These are phyloP conservation scores for Tylopilus sp. DNA, from an alignment of 1,284 basidiomycete species.

Conservation along the genomic window DNA sequence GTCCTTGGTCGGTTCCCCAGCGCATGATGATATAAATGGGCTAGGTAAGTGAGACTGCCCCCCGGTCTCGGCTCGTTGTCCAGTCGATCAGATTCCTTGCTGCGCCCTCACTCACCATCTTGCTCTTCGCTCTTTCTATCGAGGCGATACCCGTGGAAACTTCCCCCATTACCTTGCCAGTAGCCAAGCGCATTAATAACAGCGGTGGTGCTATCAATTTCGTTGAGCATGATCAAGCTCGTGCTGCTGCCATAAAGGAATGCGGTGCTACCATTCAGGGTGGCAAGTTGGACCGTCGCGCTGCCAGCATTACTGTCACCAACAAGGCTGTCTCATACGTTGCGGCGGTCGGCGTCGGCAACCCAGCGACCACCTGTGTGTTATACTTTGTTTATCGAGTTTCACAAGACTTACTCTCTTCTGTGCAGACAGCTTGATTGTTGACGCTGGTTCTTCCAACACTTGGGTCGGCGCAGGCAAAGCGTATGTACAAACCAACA, in stretches of 20 bases:
- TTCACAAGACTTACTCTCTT: neutral
- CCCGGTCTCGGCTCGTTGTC: conserved; percentile 1
- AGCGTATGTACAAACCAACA: conserved; percentile 45
- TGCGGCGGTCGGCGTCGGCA: conserved; percentile 54
- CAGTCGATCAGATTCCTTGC: conserved; percentile 29
- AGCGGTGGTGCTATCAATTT: conserved; percentile 46
- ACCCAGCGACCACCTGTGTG: conserved; percentile 53
- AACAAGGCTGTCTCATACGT: conserved; percentile 46
- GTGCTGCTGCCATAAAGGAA: conserved; percentile 42
- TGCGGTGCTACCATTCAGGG: conserved; percentile 35
- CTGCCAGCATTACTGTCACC: conserved; percentile 36
- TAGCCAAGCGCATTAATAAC: conserved; percentile 49
- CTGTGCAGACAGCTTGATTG: conserved; percentile 26
- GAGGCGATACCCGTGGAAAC: conserved; percentile 43
- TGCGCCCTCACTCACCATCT: conserved; percentile 38
- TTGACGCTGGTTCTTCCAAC: conserved; percentile 44
- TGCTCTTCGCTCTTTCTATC: conserved; percentile 45
- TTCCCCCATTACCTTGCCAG: conserved; percentile 42
- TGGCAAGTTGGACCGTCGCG: conserved; percentile 37
- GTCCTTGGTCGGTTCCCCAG: neutral
- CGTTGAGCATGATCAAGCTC: conserved; percentile 52
- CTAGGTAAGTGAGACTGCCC: neutral
- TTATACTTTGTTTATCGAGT: conserved; percentile 3
- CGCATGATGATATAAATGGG: conserved; percentile 22
- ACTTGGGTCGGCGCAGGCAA: conserved; percentile 63